Percentiles rank a stretch among this genome's conserved stretches.
phyloP scores from a whole-genome alignment of 2,329 filamentous ascomycete genomes.

The Sporothrix pseudoabietina region DNA sequence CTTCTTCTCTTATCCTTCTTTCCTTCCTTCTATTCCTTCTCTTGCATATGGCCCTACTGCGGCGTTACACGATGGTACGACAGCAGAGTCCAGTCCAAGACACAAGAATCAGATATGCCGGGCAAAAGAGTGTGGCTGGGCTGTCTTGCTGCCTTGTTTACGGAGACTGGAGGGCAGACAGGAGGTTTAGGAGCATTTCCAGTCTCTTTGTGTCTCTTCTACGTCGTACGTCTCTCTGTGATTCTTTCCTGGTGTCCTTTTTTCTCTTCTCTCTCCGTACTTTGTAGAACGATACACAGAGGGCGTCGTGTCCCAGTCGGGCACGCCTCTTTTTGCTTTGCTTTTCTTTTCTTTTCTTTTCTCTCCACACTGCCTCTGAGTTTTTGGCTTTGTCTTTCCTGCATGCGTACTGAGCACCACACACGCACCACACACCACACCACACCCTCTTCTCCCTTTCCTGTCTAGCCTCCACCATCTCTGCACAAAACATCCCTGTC shows the following conservation, averaged over 20 bases:
- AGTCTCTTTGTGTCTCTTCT: background rate
- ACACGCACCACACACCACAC: conserved; percentile 4
- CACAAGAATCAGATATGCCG: background rate
- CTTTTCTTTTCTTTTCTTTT: background rate
- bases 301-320: background rate
- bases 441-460: background rate
- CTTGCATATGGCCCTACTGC: conserved; percentile 14
- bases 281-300: background rate
- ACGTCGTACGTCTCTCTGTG: background rate
- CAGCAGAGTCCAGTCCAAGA: background rate
- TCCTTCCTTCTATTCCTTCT: conserved; percentile 2
- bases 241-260: too few relatives aligned
- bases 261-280: background rate
- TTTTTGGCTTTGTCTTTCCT: background rate
- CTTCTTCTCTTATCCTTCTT: background rate
- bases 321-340: background rate
- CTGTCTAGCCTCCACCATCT: background rate
- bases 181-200: background rate
- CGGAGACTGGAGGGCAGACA: background rate
- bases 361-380: too few relatives aligned
- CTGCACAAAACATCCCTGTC: background rate
- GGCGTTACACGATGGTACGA: background rate
- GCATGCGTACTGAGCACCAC: background rate
- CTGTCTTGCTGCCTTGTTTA: background rate
- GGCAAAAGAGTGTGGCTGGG: background rate